These are phyloP conservation scores for Yamadazyma blattariae DNA, from an alignment of 1,139 yeast genomes.

Conservation along the genomic window DNA sequence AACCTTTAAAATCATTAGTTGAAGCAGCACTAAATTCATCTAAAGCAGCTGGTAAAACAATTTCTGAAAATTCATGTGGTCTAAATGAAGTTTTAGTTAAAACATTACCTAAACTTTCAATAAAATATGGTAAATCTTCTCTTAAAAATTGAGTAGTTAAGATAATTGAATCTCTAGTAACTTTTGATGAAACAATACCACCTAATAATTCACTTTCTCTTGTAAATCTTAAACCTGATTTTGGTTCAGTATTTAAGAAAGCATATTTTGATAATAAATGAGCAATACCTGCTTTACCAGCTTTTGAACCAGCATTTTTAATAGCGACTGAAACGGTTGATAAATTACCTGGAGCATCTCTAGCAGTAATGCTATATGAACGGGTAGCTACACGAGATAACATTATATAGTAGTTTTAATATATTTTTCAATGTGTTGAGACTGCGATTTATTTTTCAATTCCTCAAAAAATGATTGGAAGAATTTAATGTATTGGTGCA, in stretches of 20 bases:
- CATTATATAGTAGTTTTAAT: conserved; percentile 18
- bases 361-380: conserved; percentile 48
- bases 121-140: conserved; percentile 89
- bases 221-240: conserved; percentile 88
- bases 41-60: conserved; percentile 75
- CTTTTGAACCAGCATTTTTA: conserved; percentile 81
- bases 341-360: conserved; percentile 58
- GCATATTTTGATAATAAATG: conserved; percentile 84
- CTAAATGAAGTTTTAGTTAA: conserved; percentile 71
- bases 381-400: conserved; percentile 45
- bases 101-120: conserved; percentile 79
- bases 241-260: conserved; percentile 77
- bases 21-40: conserved; percentile 52
- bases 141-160: conserved; percentile 80
- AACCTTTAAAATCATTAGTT: conserved; percentile 57
- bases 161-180: conserved; percentile 82
- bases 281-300: conserved; percentile 75
- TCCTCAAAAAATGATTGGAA: conserved; percentile 20
- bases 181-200: conserved; percentile 65
- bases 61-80: conserved; percentile 79
- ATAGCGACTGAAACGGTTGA: conserved; percentile 70
- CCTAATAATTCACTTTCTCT: conserved; percentile 96
- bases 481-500: conserved; percentile 5
- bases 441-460: conserved; percentile 6
- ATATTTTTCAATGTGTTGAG: conserved; percentile 4